phyloP scores from a whole-genome alignment of 2,329 filamentous ascomycete genomes.

The Ophidiomyces ophidiicola region DNA sequence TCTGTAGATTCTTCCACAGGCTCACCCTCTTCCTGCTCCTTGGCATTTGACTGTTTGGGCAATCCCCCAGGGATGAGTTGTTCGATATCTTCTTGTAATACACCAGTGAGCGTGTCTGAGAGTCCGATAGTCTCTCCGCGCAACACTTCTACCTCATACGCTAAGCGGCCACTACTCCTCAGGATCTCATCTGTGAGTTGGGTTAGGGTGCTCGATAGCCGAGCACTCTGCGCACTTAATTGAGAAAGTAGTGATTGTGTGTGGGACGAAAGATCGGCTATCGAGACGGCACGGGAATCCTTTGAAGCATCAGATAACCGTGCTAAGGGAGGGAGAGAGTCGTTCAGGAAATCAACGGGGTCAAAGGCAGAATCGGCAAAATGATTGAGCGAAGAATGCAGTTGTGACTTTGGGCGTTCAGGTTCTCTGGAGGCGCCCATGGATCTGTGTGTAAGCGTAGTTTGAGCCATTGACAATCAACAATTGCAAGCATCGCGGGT shows the following conservation, averaged over 20 bases:
- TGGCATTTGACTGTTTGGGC: conserved; percentile 10
- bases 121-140: conserved; percentile 78
- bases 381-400: conserved; percentile 59
- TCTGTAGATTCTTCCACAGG: conserved; percentile 5
- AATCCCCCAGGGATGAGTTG: conserved; percentile 52
- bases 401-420: conserved; percentile 39
- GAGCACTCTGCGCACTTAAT: conserved; percentile 75
- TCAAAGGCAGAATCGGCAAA: conserved; percentile 72
- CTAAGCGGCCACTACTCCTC: conserved; percentile 71
- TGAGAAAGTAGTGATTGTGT: conserved; percentile 76
- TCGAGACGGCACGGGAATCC: conserved; percentile 42
- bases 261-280: conserved; percentile 67
- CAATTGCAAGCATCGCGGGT: too few species aligned
- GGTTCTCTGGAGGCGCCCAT: background rate
- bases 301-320: conserved; percentile 28
- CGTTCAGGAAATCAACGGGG: conserved; percentile 73
- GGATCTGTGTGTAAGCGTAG: conserved; percentile 1
- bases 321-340: conserved; percentile 56
- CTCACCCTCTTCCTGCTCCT: conserved; percentile 5
- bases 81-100: conserved; percentile 56
- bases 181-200: conserved; percentile 91
- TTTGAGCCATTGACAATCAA: conserved; percentile 3
- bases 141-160: conserved; percentile 87
- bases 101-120: conserved; percentile 63
- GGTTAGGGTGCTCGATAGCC: conserved; percentile 68